A percentile compares a stretch with the other conserved stretches of the same genome.
Evolutionary conservation across 169 alveolate species (phyloP).

Genomic region (Plasmodium yoelii): DNA sequence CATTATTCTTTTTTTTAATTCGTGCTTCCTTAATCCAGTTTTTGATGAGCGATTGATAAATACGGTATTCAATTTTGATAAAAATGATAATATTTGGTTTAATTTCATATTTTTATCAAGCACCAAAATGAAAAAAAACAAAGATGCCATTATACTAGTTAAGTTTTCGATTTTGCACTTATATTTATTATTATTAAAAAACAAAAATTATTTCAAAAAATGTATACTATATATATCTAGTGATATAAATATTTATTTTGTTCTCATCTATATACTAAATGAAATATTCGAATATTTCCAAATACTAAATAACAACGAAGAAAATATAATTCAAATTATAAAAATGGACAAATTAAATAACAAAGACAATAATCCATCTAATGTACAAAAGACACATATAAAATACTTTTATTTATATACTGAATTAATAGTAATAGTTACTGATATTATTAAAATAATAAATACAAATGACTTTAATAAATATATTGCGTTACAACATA

Average conservation of each 20-base stretch:
- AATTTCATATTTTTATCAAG: conserved; percentile 45
- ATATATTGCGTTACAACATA: conserved; percentile 55
- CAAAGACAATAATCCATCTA: background rate
- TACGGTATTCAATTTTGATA: conserved; percentile 46
- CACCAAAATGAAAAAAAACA: conserved; percentile 56
- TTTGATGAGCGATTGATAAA: conserved; percentile 61
- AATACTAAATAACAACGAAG: conserved; percentile 26
- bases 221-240: conserved; percentile 65
- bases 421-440: conserved; percentile 50
- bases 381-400: conserved; percentile 4
- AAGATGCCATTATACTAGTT: conserved; percentile 45
- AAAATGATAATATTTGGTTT: conserved; percentile 68
- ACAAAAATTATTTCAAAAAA: conserved; percentile 54
- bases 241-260: conserved; percentile 65
- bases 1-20: conserved; percentile 55
- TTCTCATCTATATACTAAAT: conserved; percentile 54
- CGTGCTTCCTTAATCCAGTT: conserved; percentile 45
- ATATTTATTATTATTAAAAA: conserved; percentile 59
- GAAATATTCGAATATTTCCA: conserved; percentile 63
- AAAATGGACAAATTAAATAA: conserved; percentile 14
- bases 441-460: conserved; percentile 49
- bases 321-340: background rate
- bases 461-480: conserved; percentile 68
- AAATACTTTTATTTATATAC: conserved; percentile 48
- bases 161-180: conserved; percentile 71